phyloP scores from a whole-genome alignment of 495 filamentous ascomycete genomes.

The Articulospora tetracladia region DNA sequence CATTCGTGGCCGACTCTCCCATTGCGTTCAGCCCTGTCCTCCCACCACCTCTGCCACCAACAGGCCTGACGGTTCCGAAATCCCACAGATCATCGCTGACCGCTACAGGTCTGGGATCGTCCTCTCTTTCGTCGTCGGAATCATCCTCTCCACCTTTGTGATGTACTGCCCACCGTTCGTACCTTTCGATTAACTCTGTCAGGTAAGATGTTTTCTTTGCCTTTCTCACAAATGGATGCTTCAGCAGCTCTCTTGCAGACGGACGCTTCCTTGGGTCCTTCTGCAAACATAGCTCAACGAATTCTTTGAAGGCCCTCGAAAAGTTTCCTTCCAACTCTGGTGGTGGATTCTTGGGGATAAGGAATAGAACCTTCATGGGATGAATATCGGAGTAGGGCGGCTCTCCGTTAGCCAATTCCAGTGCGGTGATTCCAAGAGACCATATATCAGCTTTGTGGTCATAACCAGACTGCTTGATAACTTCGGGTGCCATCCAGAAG shows the following conservation, averaged over 20 bases:
- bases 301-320: slow-evolving; percentile 88
- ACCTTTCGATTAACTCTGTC: slow-evolving; percentile 88
- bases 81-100: slow-evolving; percentile 90
- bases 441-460: slow-evolving; percentile 99
- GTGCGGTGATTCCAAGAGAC: slow-evolving; percentile 96
- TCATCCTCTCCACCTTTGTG: slow-evolving; percentile 66
- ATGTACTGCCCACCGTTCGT: slow-evolving; percentile 77
- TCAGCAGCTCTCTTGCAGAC: slow-evolving; percentile 80
- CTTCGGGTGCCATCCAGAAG: slow-evolving; percentile 99
- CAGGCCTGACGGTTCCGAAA: slow-evolving; percentile 85
- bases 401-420: slow-evolving; percentile 89
- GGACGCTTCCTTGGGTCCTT: slow-evolving; percentile 86
- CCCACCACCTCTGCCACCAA: slow-evolving; percentile 47
- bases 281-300: slow-evolving; percentile 81
- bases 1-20: slow-evolving; percentile 71
- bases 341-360: slow-evolving; percentile 93
- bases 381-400: slow-evolving; percentile 96
- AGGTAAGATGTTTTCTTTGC: slow-evolving; percentile 89
- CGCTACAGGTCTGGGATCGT: slow-evolving; percentile 26
- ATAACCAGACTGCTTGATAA: slow-evolving; percentile 97
- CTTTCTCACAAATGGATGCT: slow-evolving; percentile 81
- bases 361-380: slow-evolving; percentile 97
- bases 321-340: slow-evolving; percentile 82
- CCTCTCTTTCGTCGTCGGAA: slow-evolving; percentile 40
- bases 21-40: slow-evolving; percentile 56